These are phyloP conservation scores for Xylariaceae sp. DNA, from an alignment of 2,329 filamentous ascomycete species.

Conservation along the genomic window DNA sequence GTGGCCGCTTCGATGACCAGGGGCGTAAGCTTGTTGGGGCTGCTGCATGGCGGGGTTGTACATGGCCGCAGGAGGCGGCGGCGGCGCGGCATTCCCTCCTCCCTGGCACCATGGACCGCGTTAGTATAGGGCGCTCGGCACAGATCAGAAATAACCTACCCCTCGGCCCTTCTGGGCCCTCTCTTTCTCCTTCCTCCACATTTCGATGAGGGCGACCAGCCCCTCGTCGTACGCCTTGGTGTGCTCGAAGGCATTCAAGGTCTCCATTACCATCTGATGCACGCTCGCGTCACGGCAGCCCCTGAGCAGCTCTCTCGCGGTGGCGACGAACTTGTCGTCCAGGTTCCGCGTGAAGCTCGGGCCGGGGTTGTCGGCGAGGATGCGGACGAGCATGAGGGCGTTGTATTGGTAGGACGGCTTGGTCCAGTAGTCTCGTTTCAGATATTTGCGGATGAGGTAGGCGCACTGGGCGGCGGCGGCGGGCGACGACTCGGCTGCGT, in stretches of 20 bases:
- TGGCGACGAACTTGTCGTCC: conserved; percentile 74
- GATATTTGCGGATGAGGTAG: conserved; percentile 70
- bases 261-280: conserved; percentile 80
- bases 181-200: conserved; percentile 87
- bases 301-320: conserved; percentile 67
- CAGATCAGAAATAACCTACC: too few species aligned
- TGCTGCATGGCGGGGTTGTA: too few species aligned
- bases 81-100: too few species aligned
- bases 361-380: conserved; percentile 87
- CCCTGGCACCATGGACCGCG: too few species aligned
- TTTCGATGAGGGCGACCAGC: conserved; percentile 60
- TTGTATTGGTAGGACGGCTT: conserved; percentile 81
- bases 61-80: too few species aligned
- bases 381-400: conserved; percentile 88
- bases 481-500: conserved; percentile 87
- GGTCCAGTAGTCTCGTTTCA: conserved; percentile 62
- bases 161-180: conserved; percentile 47
- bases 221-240: conserved; percentile 69
- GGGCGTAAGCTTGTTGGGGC: too few species aligned
- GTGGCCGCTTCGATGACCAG: too few species aligned
- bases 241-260: conserved; percentile 67
- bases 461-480: conserved; percentile 76
- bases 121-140: too few species aligned
- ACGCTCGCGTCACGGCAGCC: conserved; percentile 66
- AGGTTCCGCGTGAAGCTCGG: conserved; percentile 84